Evolutionary conservation across 176 grass and related monocot genomes (phyloP).

Genomic region (Carex kokanica): DNA sequence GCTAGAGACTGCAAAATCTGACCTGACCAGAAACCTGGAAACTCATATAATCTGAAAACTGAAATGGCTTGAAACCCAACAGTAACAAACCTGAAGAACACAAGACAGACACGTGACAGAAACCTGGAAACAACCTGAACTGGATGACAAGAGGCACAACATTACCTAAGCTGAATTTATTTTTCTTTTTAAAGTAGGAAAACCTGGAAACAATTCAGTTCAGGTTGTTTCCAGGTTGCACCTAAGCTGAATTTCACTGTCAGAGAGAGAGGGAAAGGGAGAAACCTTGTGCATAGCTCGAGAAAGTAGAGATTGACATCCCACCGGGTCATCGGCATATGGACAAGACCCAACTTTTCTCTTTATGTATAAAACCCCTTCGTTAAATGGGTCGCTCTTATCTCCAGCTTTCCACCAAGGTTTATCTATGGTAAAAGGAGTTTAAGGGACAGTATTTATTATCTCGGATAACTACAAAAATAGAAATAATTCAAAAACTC

Average conservation of each 20-base stretch:
- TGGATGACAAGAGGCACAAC: not conserved
- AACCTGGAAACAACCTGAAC: not conserved
- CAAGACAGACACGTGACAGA: not conserved
- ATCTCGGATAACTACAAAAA: slow-evolving; percentile 12
- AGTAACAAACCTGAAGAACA: not conserved
- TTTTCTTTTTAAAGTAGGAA: too few relatives aligned
- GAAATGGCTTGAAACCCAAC: not conserved
- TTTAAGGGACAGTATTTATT: slow-evolving; percentile 25
- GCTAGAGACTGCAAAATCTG: not conserved
- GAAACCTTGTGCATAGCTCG: slow-evolving; percentile 91
- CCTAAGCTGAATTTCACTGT: not conserved
- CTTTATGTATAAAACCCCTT: slow-evolving; percentile 84
- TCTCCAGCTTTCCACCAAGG: slow-evolving; percentile 90
- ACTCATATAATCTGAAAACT: not conserved
- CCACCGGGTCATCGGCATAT: slow-evolving; percentile 88
- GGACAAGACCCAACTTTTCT: slow-evolving; percentile 98
- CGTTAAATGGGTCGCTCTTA: slow-evolving; percentile 79
- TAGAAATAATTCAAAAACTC: not conserved
- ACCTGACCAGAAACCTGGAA: not conserved
- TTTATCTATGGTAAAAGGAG: slow-evolving; percentile 47
- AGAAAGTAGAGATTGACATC: slow-evolving; percentile 93
- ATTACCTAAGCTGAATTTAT: not conserved
- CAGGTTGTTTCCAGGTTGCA: not conserved
- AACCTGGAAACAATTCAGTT: too few relatives aligned
- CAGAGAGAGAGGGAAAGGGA: not conserved